phyloP scores from a whole-genome alignment of 306 rosid species.

The Oxytropis ochrocephala region DNA sequence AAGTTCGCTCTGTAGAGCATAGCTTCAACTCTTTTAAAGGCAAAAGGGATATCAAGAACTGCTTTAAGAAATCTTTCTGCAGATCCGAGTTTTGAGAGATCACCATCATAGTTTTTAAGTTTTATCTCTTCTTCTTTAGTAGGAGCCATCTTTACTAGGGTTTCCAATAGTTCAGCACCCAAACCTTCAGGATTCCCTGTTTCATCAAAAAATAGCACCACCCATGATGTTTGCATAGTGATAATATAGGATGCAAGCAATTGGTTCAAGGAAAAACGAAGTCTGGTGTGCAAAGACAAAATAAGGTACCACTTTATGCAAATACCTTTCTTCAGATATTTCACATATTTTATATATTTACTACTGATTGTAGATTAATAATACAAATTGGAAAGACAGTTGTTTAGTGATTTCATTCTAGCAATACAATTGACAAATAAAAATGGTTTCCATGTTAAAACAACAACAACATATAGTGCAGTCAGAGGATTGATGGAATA shows the following conservation, averaged over 20 bases:
- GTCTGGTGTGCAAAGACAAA: not conserved
- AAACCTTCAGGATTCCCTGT: constrained; percentile 92
- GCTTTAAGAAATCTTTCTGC: constrained; percentile 94
- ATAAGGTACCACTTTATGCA: not conserved
- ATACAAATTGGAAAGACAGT: constrained; percentile 1
- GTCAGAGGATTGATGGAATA: not conserved
- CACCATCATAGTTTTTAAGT: constrained; percentile 67
- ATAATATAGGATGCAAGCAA: not conserved
- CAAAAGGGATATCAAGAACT: constrained; percentile 83
- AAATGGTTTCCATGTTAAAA: not conserved
- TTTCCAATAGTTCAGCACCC: constrained; percentile 91
- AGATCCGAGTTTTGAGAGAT: constrained; percentile 76
- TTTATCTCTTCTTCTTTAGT: constrained; percentile 98
- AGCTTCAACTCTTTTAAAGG: constrained; percentile 94
- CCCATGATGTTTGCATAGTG: constrained; percentile 7
- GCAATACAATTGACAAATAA: not conserved
- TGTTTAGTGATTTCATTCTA: not conserved
- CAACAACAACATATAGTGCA: not conserved
- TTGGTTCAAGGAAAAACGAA: not conserved
- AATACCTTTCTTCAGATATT: not conserved
- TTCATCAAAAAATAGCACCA: constrained; percentile 9
- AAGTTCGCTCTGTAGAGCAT: constrained; percentile 97
- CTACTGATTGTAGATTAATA: not conserved
- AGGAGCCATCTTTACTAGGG: constrained; percentile 98
- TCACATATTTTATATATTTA: not conserved